Evolutionary conservation across 2,329 filamentous ascomycete species (phyloP).

Genomic region (Knoxdaviesia capensis): DNA sequence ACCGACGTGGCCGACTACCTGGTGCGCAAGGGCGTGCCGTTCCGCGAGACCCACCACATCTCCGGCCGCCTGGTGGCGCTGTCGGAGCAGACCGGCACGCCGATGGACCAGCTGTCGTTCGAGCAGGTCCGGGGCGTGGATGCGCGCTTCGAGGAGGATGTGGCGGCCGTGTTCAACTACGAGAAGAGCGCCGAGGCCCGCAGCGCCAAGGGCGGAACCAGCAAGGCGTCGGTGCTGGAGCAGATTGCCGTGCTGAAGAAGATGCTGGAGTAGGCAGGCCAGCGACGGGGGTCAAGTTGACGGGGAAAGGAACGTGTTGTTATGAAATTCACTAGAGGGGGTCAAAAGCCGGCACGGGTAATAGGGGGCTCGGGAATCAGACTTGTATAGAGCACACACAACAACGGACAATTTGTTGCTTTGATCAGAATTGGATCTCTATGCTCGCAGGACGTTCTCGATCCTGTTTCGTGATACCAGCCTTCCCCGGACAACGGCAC

Average conservation of each 20-base stretch:
- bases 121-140: constrained; percentile 51
- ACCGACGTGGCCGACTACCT: constrained; percentile 47
- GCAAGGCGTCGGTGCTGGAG: constrained; percentile 43
- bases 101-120: constrained; percentile 49
- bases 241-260: constrained; percentile 34
- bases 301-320: too few relatives aligned
- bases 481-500: too few relatives aligned
- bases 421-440: too few relatives aligned
- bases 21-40: constrained; percentile 48
- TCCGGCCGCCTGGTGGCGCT: constrained; percentile 49
- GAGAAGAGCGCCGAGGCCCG: constrained; percentile 67
- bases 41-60: constrained; percentile 65
- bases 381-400: too few relatives aligned
- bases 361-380: too few relatives aligned
- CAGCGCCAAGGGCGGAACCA: constrained; percentile 59
- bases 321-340: too few relatives aligned
- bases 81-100: constrained; percentile 40
- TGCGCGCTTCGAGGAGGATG: constrained; percentile 47
- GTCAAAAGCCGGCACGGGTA: too few relatives aligned
- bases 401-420: too few relatives aligned
- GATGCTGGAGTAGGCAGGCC: constrained; percentile 11
- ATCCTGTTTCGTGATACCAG: too few relatives aligned
- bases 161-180: constrained; percentile 56
- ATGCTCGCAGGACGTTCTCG: too few relatives aligned
- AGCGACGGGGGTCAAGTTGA: neutral